Percentiles rank a stretch among this genome's conserved stretches.
Evolutionary conservation across 1,139 yeast genomes (phyloP).

Genomic region (Nakaseomyces nivariensis): DNA sequence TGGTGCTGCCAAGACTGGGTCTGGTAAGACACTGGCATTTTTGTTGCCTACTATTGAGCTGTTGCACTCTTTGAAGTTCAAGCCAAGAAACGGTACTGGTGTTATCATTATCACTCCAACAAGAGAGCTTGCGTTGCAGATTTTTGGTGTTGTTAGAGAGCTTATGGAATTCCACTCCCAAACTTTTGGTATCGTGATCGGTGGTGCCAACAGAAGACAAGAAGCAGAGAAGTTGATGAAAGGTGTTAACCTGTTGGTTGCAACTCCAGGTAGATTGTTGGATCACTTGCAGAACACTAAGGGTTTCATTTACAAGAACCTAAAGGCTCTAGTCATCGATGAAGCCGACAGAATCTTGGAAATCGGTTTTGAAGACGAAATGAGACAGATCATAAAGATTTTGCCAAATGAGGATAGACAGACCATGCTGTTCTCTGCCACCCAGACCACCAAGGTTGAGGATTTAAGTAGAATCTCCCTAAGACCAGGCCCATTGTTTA

Average conservation of each 20-base stretch:
- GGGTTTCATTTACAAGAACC: constrained; percentile 88
- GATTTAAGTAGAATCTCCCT: constrained; percentile 94
- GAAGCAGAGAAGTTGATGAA: constrained; percentile 90
- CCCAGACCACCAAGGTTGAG: constrained; percentile 97
- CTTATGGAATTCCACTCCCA: constrained; percentile 81
- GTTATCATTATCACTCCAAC: constrained; percentile 82
- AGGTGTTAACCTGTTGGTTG: constrained; percentile 89
- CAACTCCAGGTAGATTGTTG: constrained; percentile 93
- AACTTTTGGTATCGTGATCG: constrained; percentile 92
- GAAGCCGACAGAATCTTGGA: constrained; percentile 96
- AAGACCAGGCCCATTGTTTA: constrained; percentile 90
- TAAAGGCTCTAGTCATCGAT: constrained; percentile 88
- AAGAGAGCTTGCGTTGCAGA: constrained; percentile 88
- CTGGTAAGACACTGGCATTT: constrained; percentile 95
- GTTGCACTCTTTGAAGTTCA: constrained; percentile 76
- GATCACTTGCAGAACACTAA: constrained; percentile 94
- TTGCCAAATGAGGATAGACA: constrained; percentile 92
- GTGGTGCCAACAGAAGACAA: constrained; percentile 96
- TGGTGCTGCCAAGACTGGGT: constrained; percentile 97
- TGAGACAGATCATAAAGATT: constrained; percentile 91
- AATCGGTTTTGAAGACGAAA: constrained; percentile 96
- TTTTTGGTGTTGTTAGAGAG: constrained; percentile 93
- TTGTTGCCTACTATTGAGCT: constrained; percentile 90
- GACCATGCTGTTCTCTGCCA: constrained; percentile 94
- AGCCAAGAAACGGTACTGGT: constrained; percentile 90